phyloP scores from a whole-genome alignment of 345 rosid species.

The Bruguiera sexangula region DNA sequence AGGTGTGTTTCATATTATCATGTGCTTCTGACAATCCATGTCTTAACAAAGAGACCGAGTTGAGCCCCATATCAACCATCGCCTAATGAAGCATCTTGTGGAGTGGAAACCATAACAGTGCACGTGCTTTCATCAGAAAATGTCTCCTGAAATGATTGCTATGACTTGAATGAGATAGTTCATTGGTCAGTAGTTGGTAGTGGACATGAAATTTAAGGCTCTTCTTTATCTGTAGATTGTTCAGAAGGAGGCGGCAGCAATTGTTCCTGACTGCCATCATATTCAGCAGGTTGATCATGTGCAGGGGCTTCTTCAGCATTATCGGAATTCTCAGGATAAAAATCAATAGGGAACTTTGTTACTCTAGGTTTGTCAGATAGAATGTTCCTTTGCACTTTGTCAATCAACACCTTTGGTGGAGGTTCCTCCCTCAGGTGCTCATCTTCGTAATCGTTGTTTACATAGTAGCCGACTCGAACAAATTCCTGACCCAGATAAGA shows the following conservation, averaged over 20 bases:
- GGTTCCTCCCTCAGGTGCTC: constrained; percentile 92
- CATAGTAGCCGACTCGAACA: constrained; percentile 81
- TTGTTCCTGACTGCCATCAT: constrained; percentile 30
- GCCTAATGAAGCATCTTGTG: constrained; percentile 10
- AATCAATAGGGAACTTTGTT: constrained; percentile 89
- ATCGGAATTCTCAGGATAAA: constrained; percentile 63
- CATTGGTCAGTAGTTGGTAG: neutral
- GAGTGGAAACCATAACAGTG: neutral
- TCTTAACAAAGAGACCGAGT: neutral
- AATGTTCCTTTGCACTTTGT: constrained; percentile 80
- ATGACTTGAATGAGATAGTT: constrained; percentile 10
- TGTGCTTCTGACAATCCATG: constrained; percentile 4
- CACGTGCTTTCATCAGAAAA: constrained; percentile 5
- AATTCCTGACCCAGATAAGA: constrained; percentile 86
- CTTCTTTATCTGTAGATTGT: constrained; percentile 31
- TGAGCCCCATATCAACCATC: constrained; percentile 5
- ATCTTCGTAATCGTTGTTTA: constrained; percentile 87
- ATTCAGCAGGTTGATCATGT: constrained; percentile 41
- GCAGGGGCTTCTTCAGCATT: constrained; percentile 33
- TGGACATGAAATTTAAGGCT: constrained; percentile 17
- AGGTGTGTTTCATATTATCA: neutral
- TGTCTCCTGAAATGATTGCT: constrained; percentile 4
- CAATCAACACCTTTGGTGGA: constrained; percentile 66
- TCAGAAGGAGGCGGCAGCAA: constrained; percentile 20
- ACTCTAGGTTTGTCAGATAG: constrained; percentile 88